Percentiles rank a stretch among this genome's conserved stretches.
Evolutionary conservation across 2,329 filamentous ascomycete species (phyloP).

Genomic region (Fusarium sp.): DNA sequence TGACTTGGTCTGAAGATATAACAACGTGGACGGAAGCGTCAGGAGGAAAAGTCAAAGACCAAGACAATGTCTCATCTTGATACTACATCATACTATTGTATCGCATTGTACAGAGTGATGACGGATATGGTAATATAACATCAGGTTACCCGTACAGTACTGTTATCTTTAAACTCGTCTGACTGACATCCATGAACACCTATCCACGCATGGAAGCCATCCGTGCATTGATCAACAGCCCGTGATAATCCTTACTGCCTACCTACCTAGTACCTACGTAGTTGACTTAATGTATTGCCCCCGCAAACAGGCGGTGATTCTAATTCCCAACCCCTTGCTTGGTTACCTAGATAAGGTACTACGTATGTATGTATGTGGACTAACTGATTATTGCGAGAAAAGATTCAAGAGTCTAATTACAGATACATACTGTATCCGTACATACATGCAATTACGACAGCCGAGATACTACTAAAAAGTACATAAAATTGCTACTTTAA

Average conservation of each 20-base stretch:
- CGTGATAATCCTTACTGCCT: slow-evolving; percentile 12
- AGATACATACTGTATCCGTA: too few relatives aligned
- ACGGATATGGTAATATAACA: not conserved
- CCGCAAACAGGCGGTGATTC: slow-evolving; percentile 15
- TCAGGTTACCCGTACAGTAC: not conserved
- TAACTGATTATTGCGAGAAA: not conserved
- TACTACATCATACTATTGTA: not conserved
- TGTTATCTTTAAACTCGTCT: not conserved
- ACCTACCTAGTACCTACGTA: not conserved
- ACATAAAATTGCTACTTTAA: not conserved
- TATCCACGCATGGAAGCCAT: not conserved
- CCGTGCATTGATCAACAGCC: slow-evolving; percentile 29
- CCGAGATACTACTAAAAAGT: slow-evolving; percentile 7
- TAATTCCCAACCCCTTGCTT: slow-evolving; percentile 4
- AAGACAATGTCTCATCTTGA: slow-evolving; percentile 17
- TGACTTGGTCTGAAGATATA: slow-evolving; percentile 21
- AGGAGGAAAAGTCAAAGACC: slow-evolving; percentile 23
- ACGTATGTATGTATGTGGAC: not conserved
- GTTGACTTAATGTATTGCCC: not conserved
- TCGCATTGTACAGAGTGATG: not conserved
- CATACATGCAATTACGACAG: not conserved
- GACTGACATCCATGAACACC: not conserved
- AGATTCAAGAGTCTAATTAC: slow-evolving; percentile 1
- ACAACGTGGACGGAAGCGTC: slow-evolving; percentile 19
- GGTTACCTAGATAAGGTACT: not conserved